Percentiles rank a stretch among this genome's conserved stretches.
phyloP scores from a whole-genome alignment of 1,139 yeast genomes.

The Nematodospora anomalae region DNA sequence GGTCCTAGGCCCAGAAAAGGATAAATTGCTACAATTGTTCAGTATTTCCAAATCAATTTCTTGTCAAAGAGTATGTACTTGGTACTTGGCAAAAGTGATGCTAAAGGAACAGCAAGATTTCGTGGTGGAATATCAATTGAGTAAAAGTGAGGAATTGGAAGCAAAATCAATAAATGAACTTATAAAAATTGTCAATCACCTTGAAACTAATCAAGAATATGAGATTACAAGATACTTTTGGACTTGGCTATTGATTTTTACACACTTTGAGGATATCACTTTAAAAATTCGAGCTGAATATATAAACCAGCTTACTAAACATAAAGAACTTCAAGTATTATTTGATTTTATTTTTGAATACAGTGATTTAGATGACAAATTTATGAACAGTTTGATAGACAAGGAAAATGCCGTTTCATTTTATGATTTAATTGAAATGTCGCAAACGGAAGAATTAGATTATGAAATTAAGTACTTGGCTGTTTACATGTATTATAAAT shows the following conservation, averaged over 20 bases:
- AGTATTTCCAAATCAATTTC: conserved; percentile 22
- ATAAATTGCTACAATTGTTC: conserved; percentile 24
- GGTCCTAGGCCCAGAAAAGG: conserved; percentile 17
- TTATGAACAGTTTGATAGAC: conserved; percentile 10
- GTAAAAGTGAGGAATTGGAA: conserved; percentile 26
- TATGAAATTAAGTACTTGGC: conserved; percentile 39
- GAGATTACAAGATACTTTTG: conserved; percentile 52
- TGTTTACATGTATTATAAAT: conserved; percentile 55
- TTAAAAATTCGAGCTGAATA: conserved; percentile 62
- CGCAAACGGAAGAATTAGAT: conserved; percentile 19
- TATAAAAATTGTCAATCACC: conserved; percentile 19
- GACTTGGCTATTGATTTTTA: conserved; percentile 68
- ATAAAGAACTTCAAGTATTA: conserved; percentile 46
- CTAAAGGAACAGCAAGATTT: conserved; percentile 50
- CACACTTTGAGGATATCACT: conserved; percentile 66
- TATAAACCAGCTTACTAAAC: conserved; percentile 53
- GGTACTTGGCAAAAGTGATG: conserved; percentile 36
- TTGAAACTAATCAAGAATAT: conserved; percentile 4
- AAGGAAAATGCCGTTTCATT: conserved; percentile 17
- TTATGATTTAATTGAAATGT: conserved; percentile 22
- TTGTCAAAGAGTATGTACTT: conserved; percentile 38
- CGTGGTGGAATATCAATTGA: conserved; percentile 62
- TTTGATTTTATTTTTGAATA: conserved; percentile 53
- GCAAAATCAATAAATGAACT: conserved; percentile 38
- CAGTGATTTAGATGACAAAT: conserved; percentile 39